phyloP scores from a whole-genome alignment of 768 basidiomycete species.

The Sarcodon sp. region DNA sequence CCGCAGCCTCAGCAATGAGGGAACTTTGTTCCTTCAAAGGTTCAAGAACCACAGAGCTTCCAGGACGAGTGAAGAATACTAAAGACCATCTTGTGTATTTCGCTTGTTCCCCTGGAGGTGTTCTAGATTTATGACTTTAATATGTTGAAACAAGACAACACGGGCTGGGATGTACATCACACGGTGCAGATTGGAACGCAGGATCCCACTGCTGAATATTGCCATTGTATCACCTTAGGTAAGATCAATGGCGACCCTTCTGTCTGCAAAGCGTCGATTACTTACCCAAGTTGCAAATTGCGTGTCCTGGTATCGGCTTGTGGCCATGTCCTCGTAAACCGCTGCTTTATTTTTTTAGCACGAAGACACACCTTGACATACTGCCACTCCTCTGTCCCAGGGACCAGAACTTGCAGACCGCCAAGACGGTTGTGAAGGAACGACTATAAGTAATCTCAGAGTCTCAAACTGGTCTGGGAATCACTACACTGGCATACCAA shows the following conservation, averaged over 20 bases:
- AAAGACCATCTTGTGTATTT: constrained; percentile 48
- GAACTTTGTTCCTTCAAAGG: constrained; percentile 39
- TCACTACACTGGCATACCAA: constrained; percentile 8
- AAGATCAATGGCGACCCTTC: no score
- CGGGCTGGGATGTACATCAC: constrained; percentile 29
- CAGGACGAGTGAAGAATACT: constrained; percentile 57
- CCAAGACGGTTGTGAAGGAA: constrained; percentile 62
- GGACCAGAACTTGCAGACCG: constrained; percentile 56
- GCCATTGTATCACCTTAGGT: constrained; percentile 39
- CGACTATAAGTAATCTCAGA: constrained; percentile 21
- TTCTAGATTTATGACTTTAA: constrained; percentile 8
- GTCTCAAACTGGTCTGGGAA: neutral
- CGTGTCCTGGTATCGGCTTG: constrained; percentile 18
- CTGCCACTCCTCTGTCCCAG: constrained; percentile 49
- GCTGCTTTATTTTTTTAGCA: neutral
- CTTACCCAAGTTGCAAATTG: constrained; percentile 21
- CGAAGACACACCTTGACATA: constrained; percentile 38
- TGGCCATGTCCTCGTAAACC: neutral
- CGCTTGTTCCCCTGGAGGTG: constrained; percentile 46
- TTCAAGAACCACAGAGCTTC: constrained; percentile 34
- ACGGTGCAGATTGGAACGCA: constrained; percentile 52
- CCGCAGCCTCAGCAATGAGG: constrained; percentile 30
- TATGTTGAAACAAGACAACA: no score
- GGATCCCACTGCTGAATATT: constrained; percentile 50
- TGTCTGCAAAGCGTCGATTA: no score